Base-by-base conservation (phyloP, 192 early-diverging fungal species). In the Rhizophagus sp. region DNA sequence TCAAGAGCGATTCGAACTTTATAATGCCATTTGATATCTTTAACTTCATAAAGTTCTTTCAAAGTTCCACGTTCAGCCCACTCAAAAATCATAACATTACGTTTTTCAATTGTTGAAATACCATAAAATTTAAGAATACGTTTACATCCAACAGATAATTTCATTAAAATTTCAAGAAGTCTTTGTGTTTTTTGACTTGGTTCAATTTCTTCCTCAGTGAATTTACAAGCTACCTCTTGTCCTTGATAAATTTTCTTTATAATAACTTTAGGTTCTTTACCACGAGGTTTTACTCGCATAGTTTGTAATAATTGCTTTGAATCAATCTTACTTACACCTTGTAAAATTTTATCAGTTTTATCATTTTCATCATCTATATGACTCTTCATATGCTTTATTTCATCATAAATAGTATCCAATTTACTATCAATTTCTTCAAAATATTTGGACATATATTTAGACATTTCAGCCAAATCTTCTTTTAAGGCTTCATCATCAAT, bases 61-160 rank as follows among this genome's bases (percentile, higher is more conserved):
- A 79, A 50, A 62, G 50, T 71, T 57, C 78, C 68, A 5, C 6
- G 8, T 41, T 79, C 50, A 17, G 78, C 78, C 78, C 78, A 79
- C 3, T 79, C 78, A 44, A 71, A 70, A 27, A 79, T 33, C 50
- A 62, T 79, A 11, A 71, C 65, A 11, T 15, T 10, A 33, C 13
- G 17, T 62, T 68, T 66, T 34, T 79, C 65, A 25, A 39, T 24
- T 24, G 7, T n/a, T 24, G 78, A 34, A 39, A 71, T 10, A 19
- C 78, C 78, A 62, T 79, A 36, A 62, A 79, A 79, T 61, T 79
- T 68, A 15, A 79, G 61, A 30, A 79, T 79, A 41, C 49, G 44
- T 24, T 68, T 25, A 22, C 33, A 61, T 52, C 39, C n/a, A 63
- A 63, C 22, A 6, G 25, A 63, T 57, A 78, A 52, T 68, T 27